phyloP scores from a whole-genome alignment of 2,329 filamentous ascomycete species.

The Calonectria hawksworthii region DNA sequence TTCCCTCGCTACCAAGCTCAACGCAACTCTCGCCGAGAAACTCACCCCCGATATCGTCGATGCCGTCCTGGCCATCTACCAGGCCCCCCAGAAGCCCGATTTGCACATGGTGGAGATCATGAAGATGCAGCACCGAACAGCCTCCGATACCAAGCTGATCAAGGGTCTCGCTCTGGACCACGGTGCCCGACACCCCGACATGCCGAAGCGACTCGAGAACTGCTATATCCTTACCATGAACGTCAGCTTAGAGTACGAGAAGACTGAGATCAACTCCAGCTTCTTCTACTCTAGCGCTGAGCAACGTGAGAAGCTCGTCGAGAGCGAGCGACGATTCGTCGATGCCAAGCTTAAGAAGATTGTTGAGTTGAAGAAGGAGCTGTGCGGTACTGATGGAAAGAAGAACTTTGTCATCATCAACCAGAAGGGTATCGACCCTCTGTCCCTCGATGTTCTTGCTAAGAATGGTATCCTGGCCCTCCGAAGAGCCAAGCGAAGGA shows the following conservation, averaged over 20 bases:
- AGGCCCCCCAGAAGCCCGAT: constrained; percentile 91
- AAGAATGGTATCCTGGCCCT: constrained; percentile 99
- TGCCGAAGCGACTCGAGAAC: constrained; percentile 97
- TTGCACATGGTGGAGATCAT: constrained; percentile 99
- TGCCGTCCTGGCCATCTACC: constrained; percentile 94
- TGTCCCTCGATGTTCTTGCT: constrained; percentile 94
- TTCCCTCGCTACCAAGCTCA: constrained; percentile 95
- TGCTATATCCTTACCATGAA: constrained; percentile 96
- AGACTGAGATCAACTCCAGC: constrained; percentile 98
- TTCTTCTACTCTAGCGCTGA: constrained; percentile 99
- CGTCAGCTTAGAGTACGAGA: constrained; percentile 98
- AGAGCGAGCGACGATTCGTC: constrained; percentile 95
- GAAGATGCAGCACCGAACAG: constrained; percentile 99
- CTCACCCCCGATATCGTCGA: constrained; percentile 97
- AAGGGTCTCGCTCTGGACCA: constrained; percentile 94
- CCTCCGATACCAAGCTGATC: constrained; percentile 96
- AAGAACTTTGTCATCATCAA: constrained; percentile 99
- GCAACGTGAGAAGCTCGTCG: constrained; percentile 97
- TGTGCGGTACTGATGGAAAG: constrained; percentile 92
- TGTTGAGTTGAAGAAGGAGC: constrained; percentile 96
- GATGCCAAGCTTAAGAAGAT: constrained; percentile 98
- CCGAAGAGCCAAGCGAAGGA: constrained; percentile 94
- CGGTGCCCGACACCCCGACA: constrained; percentile 95
- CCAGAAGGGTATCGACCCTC: constrained; percentile 98
- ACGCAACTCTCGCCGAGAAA: constrained; percentile 87